Percentiles rank a stretch among this genome's conserved stretches.
Evolutionary conservation across 306 rosid species (phyloP).

Genomic region (Trichosanthes truncata): DNA sequence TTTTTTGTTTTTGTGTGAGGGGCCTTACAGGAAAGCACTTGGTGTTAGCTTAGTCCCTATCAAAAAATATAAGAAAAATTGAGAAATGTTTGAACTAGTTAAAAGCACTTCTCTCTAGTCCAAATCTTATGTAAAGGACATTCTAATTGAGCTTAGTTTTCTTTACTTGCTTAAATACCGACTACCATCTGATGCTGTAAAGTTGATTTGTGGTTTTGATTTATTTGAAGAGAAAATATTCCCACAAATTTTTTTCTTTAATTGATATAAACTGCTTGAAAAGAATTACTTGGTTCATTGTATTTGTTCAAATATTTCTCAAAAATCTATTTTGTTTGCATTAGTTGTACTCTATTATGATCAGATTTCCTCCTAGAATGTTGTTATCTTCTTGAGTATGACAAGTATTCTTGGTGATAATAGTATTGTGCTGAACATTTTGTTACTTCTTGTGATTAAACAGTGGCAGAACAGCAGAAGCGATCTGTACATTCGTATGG

Average conservation of each 20-base stretch:
- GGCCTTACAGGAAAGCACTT: neutral
- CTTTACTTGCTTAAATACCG: neutral
- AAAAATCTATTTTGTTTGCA: neutral
- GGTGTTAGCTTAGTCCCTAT: neutral
- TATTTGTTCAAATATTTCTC: neutral
- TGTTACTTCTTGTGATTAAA: slow-evolving; percentile 24
- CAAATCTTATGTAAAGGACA: neutral
- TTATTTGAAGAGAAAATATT: neutral
- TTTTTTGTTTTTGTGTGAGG: neutral
- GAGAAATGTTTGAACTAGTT: neutral
- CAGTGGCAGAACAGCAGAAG: slow-evolving; percentile 72
- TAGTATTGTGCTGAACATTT: neutral
- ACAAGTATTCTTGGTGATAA: neutral
- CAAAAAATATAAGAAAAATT: neutral
- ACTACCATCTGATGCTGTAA: neutral
- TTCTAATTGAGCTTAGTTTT: neutral
- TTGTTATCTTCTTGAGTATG: neutral
- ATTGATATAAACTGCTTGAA: neutral
- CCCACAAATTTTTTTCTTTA: neutral
- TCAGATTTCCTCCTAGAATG: neutral
- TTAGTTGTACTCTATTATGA: neutral
- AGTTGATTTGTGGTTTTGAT: neutral
- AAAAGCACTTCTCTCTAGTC: neutral
- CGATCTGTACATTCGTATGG: slow-evolving; percentile 52
- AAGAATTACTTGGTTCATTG: neutral